phyloP scores from a whole-genome alignment of 306 rosid species.

The Styphnolobium japonicum region DNA sequence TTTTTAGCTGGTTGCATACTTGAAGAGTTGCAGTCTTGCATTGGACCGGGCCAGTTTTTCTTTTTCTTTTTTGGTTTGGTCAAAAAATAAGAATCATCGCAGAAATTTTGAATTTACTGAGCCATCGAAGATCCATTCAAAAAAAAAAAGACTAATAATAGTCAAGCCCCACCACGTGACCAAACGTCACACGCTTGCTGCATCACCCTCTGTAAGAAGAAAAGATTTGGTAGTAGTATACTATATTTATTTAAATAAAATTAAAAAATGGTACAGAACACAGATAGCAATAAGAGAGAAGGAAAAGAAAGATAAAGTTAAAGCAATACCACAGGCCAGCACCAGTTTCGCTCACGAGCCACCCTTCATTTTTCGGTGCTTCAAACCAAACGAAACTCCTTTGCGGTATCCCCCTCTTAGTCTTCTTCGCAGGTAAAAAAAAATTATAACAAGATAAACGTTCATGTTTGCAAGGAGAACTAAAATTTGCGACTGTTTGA shows the following conservation, averaged over 20 bases:
- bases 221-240: not conserved
- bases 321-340: conserved; percentile 37
- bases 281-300: conserved; percentile 5
- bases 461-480: not conserved
- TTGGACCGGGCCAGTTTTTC: conserved; percentile 22
- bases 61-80: not conserved
- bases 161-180: conserved; percentile 49
- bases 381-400: conserved; percentile 37
- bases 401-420: conserved; percentile 16
- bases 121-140: conserved; percentile 30
- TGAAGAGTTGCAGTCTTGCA: too few species aligned
- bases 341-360: conserved; percentile 44
- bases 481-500: not conserved
- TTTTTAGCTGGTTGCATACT: not conserved
- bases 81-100: conserved; percentile 33
- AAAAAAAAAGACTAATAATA: conserved; percentile 26
- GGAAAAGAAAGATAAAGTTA: conserved; percentile 24
- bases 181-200: conserved; percentile 44
- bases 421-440: conserved; percentile 39
- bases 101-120: conserved; percentile 30
- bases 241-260: conserved; percentile 22
- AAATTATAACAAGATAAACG: not conserved
- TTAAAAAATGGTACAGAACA: conserved; percentile 2
- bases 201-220: not conserved
- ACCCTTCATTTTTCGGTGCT: conserved; percentile 39